Evolutionary conservation across 2,329 filamentous ascomycete genomes (phyloP).

Genomic region (Epichloe brachyelytri): DNA sequence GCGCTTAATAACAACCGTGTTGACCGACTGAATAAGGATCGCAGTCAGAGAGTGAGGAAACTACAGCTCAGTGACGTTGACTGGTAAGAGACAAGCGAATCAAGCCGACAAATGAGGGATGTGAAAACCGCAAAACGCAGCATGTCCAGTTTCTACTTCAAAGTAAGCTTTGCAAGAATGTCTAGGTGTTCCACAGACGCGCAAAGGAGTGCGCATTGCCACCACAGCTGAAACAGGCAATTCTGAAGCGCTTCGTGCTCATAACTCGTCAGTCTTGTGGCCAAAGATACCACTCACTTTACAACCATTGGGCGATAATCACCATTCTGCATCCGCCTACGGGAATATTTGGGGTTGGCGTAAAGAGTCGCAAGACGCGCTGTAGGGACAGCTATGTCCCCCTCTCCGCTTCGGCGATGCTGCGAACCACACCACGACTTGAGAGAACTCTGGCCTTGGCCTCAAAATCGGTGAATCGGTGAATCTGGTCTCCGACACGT

Average conservation of each 20-base stretch:
- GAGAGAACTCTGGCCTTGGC: background rate
- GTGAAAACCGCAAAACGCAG: background rate
- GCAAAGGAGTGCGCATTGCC: background rate
- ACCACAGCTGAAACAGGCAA: background rate
- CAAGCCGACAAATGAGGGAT: background rate
- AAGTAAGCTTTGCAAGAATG: background rate
- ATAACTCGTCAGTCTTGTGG: background rate
- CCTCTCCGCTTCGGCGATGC: background rate
- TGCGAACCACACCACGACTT: background rate
- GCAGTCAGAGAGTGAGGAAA: conserved; percentile 74
- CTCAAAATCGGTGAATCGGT: background rate
- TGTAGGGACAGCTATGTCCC: background rate
- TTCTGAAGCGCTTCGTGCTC: background rate
- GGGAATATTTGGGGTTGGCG: background rate
- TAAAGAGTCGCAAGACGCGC: no score
- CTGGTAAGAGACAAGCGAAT: conserved; percentile 49
- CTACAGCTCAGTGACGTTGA: conserved; percentile 94
- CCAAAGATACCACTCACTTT: background rate
- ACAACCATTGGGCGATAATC: background rate
- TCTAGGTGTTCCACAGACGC: background rate
- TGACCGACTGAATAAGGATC: conserved; percentile 46
- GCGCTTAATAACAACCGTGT: conserved; percentile 40
- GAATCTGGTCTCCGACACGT: background rate
- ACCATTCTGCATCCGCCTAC: background rate
- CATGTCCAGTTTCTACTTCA: background rate